A percentile compares a stretch with the other conserved stretches of the same genome.
Evolutionary conservation across 2,329 filamentous ascomycete genomes (phyloP).

Genomic region (Aspergillus proliferans): DNA sequence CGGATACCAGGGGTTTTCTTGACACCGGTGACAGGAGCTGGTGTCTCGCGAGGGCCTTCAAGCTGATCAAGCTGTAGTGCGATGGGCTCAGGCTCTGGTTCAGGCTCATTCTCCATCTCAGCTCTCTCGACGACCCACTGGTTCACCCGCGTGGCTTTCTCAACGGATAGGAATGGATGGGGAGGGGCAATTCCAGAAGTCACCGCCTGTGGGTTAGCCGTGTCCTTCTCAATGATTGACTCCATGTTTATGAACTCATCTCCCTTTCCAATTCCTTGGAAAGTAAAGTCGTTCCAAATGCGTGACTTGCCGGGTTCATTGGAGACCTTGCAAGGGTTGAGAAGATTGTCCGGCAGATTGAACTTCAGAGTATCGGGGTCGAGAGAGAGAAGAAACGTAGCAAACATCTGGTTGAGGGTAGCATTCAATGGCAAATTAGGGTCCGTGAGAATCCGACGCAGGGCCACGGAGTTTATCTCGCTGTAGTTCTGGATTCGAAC

Average conservation of each 20-base stretch:
- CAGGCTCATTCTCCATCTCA: slow-evolving; percentile 8
- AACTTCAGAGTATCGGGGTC: slow-evolving; percentile 10
- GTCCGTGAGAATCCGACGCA: slow-evolving; percentile 19
- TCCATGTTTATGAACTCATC: slow-evolving; percentile 14
- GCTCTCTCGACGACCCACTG: slow-evolving; percentile 23
- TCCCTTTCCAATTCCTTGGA: slow-evolving; percentile 25
- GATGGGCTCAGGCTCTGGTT: neutral
- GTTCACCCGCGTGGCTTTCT: slow-evolving; percentile 24
- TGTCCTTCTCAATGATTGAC: slow-evolving; percentile 8
- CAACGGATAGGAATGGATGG: slow-evolving; percentile 20
- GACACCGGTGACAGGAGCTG: neutral
- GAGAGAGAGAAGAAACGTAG: slow-evolving; percentile 14
- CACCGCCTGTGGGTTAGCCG: slow-evolving; percentile 1
- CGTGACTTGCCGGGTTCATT: slow-evolving; percentile 18
- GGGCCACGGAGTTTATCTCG: slow-evolving; percentile 12
- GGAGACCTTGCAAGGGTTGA: slow-evolving; percentile 12
- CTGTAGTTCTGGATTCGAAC: slow-evolving; percentile 15
- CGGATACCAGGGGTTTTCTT: slow-evolving; percentile 16
- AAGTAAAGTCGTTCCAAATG: slow-evolving; percentile 27
- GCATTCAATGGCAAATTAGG: slow-evolving; percentile 5
- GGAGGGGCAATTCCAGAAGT: slow-evolving; percentile 2
- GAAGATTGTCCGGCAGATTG: slow-evolving; percentile 12
- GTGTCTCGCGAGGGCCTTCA: neutral
- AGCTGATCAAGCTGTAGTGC: neutral
- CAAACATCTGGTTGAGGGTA: slow-evolving; percentile 17